Percentiles rank a stretch among this genome's conserved stretches.
phyloP scores from a whole-genome alignment of 768 basidiomycete species.

The Pulveroboletus sp. region DNA sequence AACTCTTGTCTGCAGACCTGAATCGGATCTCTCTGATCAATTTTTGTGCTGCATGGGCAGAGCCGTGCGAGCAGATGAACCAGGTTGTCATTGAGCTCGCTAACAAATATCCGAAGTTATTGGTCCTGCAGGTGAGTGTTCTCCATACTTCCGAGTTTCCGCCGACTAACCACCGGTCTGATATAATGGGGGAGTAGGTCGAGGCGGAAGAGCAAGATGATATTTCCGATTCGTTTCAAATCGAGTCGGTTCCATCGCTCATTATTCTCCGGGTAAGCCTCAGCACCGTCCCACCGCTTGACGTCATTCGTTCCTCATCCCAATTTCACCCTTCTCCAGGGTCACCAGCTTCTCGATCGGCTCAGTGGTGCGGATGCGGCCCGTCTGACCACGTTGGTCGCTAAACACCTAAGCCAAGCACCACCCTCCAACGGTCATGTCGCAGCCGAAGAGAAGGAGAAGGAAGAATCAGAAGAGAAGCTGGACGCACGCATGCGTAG shows the following conservation, averaged over 20 bases:
- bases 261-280: slow-evolving; percentile 69
- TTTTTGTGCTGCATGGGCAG: slow-evolving; percentile 94
- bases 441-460: too few relatives aligned
- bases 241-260: slow-evolving; percentile 85
- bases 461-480: slow-evolving; percentile 58
- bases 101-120: slow-evolving; percentile 58
- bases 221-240: slow-evolving; percentile 88
- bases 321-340: slow-evolving; percentile 43
- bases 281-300: background rate
- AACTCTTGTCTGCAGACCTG: slow-evolving; percentile 71
- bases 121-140: slow-evolving; percentile 70
- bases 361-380: slow-evolving; percentile 78
- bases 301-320: background rate
- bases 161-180: background rate
- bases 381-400: slow-evolving; percentile 57
- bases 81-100: slow-evolving; percentile 69
- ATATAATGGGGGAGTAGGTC: slow-evolving; percentile 42
- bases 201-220: slow-evolving; percentile 79
- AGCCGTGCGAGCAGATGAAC: slow-evolving; percentile 89
- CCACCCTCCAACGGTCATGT: slow-evolving; percentile 1
- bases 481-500: slow-evolving; percentile 57
- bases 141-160: background rate
- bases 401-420: slow-evolving; percentile 45
- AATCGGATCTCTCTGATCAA: slow-evolving; percentile 79
- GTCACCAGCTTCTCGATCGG: slow-evolving; percentile 78